Percentiles rank a stretch among this genome's conserved stretches.
Conservation (phyloP, 2,329 filamentous ascomycete species). For the Pseudogymnoascus sp. region DNA sequence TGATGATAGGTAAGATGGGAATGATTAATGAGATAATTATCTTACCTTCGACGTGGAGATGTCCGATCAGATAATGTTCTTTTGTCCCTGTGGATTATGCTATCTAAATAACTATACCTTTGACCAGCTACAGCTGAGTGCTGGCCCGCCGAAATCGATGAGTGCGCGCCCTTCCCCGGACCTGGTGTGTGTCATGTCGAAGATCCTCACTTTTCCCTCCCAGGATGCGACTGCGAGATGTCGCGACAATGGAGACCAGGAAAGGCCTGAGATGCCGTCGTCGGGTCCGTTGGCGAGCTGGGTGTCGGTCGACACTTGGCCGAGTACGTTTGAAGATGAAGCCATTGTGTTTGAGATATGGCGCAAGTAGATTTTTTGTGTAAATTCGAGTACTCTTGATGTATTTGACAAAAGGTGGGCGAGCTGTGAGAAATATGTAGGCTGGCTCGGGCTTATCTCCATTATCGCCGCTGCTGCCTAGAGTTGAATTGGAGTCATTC, state of each 20-base stretch:
- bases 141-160: slow-evolving; percentile 80
- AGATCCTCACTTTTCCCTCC: slow-evolving; percentile 97
- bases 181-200: slow-evolving; percentile 75
- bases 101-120: slow-evolving; percentile 52
- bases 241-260: slow-evolving; percentile 71
- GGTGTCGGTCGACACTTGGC: slow-evolving; percentile 87
- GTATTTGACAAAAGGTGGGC: background rate
- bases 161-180: slow-evolving; percentile 75
- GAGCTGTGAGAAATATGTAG: background rate
- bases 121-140: slow-evolving; percentile 80
- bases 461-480: slow-evolving; percentile 1
- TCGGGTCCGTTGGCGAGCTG: slow-evolving; percentile 73
- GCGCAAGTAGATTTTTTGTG: background rate
- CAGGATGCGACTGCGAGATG: slow-evolving; percentile 87
- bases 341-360: slow-evolving; percentile 4
- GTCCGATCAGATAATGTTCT: slow-evolving; percentile 6
- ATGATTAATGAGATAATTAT: background rate
- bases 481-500: background rate
- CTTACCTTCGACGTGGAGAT: slow-evolving; percentile 7
- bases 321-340: slow-evolving; percentile 59
- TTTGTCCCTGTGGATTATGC: slow-evolving; percentile 2
- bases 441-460: background rate
- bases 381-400: background rate
- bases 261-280: slow-evolving; percentile 82
- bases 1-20: slow-evolving; percentile 15